Evolutionary conservation across 2,329 filamentous ascomycete species (phyloP).

Genomic region (Scorias spongiosa): DNA sequence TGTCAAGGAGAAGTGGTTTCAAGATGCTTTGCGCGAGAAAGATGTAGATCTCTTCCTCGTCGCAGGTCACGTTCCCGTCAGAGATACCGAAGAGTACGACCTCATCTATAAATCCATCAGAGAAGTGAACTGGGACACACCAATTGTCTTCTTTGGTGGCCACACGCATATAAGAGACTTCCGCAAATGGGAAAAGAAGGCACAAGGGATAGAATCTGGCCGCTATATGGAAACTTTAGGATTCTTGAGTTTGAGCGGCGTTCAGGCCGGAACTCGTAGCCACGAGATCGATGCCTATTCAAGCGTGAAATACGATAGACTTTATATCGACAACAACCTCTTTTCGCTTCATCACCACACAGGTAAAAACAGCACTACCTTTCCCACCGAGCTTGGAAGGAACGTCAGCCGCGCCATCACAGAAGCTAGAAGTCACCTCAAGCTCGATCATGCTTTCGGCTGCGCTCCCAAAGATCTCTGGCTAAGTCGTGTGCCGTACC

Average conservation of each 20-base stretch:
- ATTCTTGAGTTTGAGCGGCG: conserved; percentile 72
- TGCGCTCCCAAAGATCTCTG: conserved; percentile 70
- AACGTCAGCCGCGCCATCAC: conserved; percentile 58
- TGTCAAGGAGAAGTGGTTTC: conserved; percentile 77
- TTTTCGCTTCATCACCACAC: conserved; percentile 73
- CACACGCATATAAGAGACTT: conserved; percentile 84
- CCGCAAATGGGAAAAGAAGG: conserved; percentile 59
- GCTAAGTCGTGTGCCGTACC: conserved; percentile 66
- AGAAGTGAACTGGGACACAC: conserved; percentile 58
- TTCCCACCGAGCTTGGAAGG: conserved; percentile 59
- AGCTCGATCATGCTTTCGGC: conserved; percentile 61
- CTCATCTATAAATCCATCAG: conserved; percentile 67
- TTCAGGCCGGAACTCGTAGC: conserved; percentile 28
- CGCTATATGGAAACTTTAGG: conserved; percentile 92
- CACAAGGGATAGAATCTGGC: conserved; percentile 71
- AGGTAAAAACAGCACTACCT: conserved; percentile 52
- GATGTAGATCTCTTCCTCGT: conserved; percentile 80
- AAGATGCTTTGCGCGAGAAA: conserved; percentile 60
- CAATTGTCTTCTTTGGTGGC: conserved; percentile 84
- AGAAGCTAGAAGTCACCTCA: conserved; percentile 51
- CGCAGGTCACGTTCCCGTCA: conserved; percentile 68
- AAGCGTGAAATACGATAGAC: conserved; percentile 46
- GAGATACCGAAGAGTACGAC: conserved; percentile 59
- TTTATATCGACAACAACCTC: conserved; percentile 90
- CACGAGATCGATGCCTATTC: conserved; percentile 11